These are phyloP conservation scores for Yarrowia porcina DNA, from an alignment of 805 yeast genomes.

Conservation along the genomic window DNA sequence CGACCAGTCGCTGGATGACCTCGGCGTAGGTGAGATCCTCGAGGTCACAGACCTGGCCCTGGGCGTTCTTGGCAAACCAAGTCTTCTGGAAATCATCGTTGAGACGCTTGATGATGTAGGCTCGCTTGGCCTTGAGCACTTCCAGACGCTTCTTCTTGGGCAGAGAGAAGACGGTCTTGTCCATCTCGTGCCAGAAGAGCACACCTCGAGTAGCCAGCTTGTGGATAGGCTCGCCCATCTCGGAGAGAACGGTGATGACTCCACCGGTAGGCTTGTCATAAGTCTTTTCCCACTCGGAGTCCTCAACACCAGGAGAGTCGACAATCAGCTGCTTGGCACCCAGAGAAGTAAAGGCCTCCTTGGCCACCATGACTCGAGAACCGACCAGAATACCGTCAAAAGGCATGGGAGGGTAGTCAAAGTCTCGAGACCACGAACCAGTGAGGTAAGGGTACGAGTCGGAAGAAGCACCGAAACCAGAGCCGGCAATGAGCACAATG, in stretches of 20 bases:
- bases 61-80: slow-evolving; percentile 83
- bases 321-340: slow-evolving; percentile 93
- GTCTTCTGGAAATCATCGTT: slow-evolving; percentile 97
- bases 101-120: slow-evolving; percentile 76
- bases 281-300: slow-evolving; percentile 86
- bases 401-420: slow-evolving; percentile 97
- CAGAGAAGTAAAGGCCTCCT: slow-evolving; percentile 90
- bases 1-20: slow-evolving; percentile 82
- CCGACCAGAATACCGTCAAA: slow-evolving; percentile 96
- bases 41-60: slow-evolving; percentile 78
- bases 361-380: slow-evolving; percentile 95
- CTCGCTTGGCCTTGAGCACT: slow-evolving; percentile 77
- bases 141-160: slow-evolving; percentile 83
- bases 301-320: slow-evolving; percentile 84
- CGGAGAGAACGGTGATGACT: slow-evolving; percentile 90
- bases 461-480: slow-evolving; percentile 96
- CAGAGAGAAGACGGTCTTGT: slow-evolving; percentile 83
- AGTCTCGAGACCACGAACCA: slow-evolving; percentile 90
- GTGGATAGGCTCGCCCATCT: slow-evolving; percentile 99
- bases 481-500: slow-evolving; percentile 91
- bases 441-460: slow-evolving; percentile 97
- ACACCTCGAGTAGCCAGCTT: slow-evolving; percentile 98
- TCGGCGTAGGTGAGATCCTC: slow-evolving; percentile 95
- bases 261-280: slow-evolving; percentile 97
- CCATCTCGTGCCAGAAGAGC: slow-evolving; percentile 94